These are phyloP conservation scores for Lasiodiplodia sp. DNA, from an alignment of 2,329 filamentous ascomycete species.

Conservation along the genomic window DNA sequence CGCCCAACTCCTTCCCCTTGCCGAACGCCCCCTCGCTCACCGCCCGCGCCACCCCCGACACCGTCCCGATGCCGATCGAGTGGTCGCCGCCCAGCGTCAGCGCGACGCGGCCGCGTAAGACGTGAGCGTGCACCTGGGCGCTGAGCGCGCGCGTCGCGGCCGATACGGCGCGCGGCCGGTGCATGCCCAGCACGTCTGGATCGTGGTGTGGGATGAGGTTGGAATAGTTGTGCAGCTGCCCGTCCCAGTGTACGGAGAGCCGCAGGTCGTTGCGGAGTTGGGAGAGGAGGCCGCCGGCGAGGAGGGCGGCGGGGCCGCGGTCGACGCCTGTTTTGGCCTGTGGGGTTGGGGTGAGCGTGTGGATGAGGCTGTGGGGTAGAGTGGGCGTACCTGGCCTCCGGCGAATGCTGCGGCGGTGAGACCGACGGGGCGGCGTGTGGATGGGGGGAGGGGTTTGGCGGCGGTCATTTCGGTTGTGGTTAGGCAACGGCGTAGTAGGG, in stretches of 20 bases:
- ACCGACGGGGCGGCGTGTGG: no score
- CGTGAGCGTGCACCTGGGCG: slow-evolving; percentile 86
- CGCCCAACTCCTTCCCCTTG: slow-evolving; percentile 77
- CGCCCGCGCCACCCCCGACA: slow-evolving; percentile 86
- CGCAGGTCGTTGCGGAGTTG: slow-evolving; percentile 87
- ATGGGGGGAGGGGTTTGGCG: no score
- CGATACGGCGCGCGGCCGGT: slow-evolving; percentile 86
- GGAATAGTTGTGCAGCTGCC: slow-evolving; percentile 80
- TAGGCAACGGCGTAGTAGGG: no score
- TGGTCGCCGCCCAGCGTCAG: slow-evolving; percentile 96
- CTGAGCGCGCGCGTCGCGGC: slow-evolving; percentile 82
- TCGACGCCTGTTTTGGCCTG: slow-evolving; percentile 89
- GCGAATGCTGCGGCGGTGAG: slow-evolving; percentile 65
- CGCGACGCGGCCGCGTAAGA: slow-evolving; percentile 81
- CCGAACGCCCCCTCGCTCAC: slow-evolving; percentile 74
- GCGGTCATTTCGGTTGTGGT: no score
- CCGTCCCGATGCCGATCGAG: slow-evolving; percentile 92
- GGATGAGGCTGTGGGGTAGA: slow-evolving; percentile 15
- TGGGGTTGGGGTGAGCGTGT: slow-evolving; percentile 27
- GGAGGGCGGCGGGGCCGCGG: slow-evolving; percentile 85
- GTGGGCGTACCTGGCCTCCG: slow-evolving; percentile 78
- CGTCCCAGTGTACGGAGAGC: slow-evolving; percentile 84
- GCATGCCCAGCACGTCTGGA: slow-evolving; percentile 88
- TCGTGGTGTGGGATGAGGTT: slow-evolving; percentile 75
- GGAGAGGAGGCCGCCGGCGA: slow-evolving; percentile 83